Evolutionary conservation across 495 filamentous ascomycete species (phyloP).

Genomic region (Trichocladium uniseriatum): DNA sequence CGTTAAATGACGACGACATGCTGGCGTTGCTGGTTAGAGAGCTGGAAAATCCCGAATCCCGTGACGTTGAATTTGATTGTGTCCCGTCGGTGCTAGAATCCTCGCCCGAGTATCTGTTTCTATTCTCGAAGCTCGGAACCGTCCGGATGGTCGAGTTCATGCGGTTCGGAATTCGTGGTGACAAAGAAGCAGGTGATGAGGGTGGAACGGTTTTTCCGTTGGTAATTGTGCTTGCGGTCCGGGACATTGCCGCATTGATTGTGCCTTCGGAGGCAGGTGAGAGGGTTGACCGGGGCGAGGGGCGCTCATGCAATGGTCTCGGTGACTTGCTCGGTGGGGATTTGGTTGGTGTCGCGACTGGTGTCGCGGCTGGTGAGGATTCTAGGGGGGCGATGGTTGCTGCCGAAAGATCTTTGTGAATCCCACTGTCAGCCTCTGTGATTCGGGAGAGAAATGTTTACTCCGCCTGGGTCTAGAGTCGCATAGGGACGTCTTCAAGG

Average conservation of each 20-base stretch:
- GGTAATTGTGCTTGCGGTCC: constrained; percentile 11
- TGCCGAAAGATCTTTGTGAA: constrained; percentile 1
- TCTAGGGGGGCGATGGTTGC: background rate
- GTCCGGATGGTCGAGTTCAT: constrained; percentile 40
- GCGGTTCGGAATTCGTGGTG: constrained; percentile 11
- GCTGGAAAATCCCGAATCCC: constrained; percentile 40
- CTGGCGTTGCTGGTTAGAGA: constrained; percentile 39
- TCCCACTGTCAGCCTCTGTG: constrained; percentile 1
- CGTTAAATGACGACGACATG: constrained; percentile 27
- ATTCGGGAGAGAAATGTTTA: background rate
- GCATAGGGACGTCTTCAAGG: too few species aligned
- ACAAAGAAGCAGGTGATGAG: constrained; percentile 4
- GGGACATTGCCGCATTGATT: constrained; percentile 30
- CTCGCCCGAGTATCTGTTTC: constrained; percentile 17
- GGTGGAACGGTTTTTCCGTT: constrained; percentile 14
- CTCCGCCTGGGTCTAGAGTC: too few species aligned
- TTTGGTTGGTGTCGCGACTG: constrained; percentile 4
- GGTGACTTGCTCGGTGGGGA: constrained; percentile 12
- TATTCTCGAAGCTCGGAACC: constrained; percentile 36
- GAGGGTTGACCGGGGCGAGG: constrained; percentile 21
- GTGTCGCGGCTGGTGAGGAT: constrained; percentile 3
- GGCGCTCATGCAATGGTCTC: constrained; percentile 14
- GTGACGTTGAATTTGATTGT: constrained; percentile 28
- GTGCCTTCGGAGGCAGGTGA: constrained; percentile 27
- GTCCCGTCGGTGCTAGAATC: constrained; percentile 24